These are phyloP conservation scores for Clavaria fumosa DNA, from an alignment of 768 basidiomycete genomes.

Conservation along the genomic window DNA sequence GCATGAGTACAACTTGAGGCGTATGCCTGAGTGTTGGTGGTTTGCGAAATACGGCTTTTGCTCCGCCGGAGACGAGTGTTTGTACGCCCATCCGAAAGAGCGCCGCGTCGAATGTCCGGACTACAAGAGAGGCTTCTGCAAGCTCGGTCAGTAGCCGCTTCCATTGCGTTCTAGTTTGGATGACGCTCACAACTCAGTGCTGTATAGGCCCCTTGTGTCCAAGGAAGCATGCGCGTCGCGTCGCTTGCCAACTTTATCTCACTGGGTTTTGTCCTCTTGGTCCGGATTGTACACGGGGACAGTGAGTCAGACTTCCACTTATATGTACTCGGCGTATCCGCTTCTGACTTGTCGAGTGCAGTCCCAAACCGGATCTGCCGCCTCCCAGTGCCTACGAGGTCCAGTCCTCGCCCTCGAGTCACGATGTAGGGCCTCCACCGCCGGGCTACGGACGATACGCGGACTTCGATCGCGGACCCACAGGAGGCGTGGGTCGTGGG, in stretches of 20 bases:
- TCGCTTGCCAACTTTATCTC: constrained; percentile 81
- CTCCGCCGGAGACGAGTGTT: constrained; percentile 90
- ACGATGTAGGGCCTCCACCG: constrained; percentile 80
- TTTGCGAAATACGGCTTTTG: constrained; percentile 97
- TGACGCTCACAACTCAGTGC: constrained; percentile 1
- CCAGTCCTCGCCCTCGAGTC: constrained; percentile 56
- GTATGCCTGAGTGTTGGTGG: constrained; percentile 99
- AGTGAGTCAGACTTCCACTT: constrained; percentile 42
- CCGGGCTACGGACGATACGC: constrained; percentile 80
- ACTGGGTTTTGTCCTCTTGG: constrained; percentile 90
- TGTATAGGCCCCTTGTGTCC: constrained; percentile 68
- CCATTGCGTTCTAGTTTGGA: constrained; percentile 8
- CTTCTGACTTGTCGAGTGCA: constrained; percentile 18
- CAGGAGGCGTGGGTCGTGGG: constrained; percentile 15
- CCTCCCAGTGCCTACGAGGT: constrained; percentile 61
- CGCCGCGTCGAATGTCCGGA: constrained; percentile 87
- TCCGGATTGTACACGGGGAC: constrained; percentile 73
- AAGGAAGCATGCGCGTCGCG: constrained; percentile 82
- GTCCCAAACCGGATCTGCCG: constrained; percentile 67
- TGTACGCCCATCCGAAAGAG: constrained; percentile 92
- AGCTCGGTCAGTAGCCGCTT: constrained; percentile 47
- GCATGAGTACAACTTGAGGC: constrained; percentile 94
- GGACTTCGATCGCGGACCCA: constrained; percentile 48
- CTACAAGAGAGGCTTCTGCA: constrained; percentile 92
- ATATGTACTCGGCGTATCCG: constrained; percentile 6